Conservation (phyloP, 768 basidiomycete genomes). For the Lepiota brunneoincarnata region DNA sequence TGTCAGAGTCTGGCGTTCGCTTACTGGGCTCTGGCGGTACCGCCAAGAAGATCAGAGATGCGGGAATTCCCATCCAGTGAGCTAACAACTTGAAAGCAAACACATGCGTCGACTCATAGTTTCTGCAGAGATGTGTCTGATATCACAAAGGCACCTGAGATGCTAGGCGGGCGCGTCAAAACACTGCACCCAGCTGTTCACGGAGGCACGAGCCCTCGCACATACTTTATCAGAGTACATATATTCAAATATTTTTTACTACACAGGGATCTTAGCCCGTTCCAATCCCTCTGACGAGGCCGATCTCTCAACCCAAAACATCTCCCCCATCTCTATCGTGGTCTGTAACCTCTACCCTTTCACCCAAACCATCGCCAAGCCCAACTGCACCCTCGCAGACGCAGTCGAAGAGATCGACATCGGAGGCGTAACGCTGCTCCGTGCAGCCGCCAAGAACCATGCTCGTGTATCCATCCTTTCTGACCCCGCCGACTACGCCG, state of each 20-base stretch:
- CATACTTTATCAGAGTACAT: background rate
- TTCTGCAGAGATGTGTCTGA: conserved; percentile 97
- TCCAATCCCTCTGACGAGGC: conserved; percentile 86
- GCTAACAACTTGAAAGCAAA: too few relatives aligned
- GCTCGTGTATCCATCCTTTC: conserved; percentile 87
- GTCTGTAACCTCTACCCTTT: conserved; percentile 99
- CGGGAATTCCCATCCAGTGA: conserved; percentile 87
- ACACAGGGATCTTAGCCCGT: conserved; percentile 87
- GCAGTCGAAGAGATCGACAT: conserved; percentile 98
- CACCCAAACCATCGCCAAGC: conserved; percentile 83
- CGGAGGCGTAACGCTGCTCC: conserved; percentile 93
- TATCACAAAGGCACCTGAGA: too few relatives aligned
- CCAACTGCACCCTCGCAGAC: conserved; percentile 84
- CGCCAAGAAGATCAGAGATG: conserved; percentile 94
- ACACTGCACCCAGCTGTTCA: conserved; percentile 98
- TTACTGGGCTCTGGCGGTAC: conserved; percentile 96
- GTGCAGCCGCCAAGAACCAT: conserved; percentile 99
- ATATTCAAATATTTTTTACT: conserved; percentile 11
- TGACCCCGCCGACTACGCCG: conserved; percentile 83
- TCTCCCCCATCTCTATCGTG: conserved; percentile 94
- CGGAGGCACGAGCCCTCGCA: conserved; percentile 69
- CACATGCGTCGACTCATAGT: background rate
- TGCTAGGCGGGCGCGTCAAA: conserved; percentile 98
- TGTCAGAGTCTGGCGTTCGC: conserved; percentile 77
- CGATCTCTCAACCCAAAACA: conserved; percentile 80